A percentile compares a stretch with the other conserved stretches of the same genome.
phyloP scores from a whole-genome alignment of 805 yeast species.

The Wickerhamomyces xylosicus region DNA sequence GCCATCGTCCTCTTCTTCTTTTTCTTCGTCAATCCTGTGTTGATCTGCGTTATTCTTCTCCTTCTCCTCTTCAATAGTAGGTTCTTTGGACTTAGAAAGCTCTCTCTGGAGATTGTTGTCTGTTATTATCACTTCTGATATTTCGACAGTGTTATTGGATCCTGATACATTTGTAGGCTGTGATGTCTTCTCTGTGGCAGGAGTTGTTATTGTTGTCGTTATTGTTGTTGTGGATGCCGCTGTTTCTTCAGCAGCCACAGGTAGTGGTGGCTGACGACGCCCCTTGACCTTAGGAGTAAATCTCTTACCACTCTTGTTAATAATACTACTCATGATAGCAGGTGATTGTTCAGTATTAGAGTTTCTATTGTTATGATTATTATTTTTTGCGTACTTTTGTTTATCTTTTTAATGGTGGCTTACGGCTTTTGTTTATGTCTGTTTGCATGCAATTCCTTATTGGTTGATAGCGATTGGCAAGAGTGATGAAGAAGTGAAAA shows the following conservation, averaged over 20 bases:
- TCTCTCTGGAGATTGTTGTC: background rate
- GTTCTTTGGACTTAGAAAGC: constrained; percentile 4
- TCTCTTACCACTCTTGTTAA: constrained; percentile 45
- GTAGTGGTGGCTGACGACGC: too few relatives aligned
- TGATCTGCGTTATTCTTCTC: too few relatives aligned
- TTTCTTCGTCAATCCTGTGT: constrained; percentile 4
- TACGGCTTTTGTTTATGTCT: too few relatives aligned
- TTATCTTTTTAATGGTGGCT: too few relatives aligned
- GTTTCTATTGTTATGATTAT: too few relatives aligned
- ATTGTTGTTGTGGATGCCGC: constrained; percentile 17
- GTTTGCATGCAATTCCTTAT: too few relatives aligned
- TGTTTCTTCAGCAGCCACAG: constrained; percentile 19
- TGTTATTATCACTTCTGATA: background rate
- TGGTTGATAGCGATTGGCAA: too few relatives aligned
- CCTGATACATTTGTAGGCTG: background rate
- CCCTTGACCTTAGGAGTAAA: constrained; percentile 51
- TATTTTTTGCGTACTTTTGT: too few relatives aligned
- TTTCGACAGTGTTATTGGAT: background rate
- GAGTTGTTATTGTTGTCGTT: constrained; percentile 8
- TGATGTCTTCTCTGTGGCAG: background rate
- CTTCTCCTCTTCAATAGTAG: constrained; percentile 1
- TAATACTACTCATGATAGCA: background rate
- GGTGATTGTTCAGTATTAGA: background rate
- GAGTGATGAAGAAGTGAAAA: too few relatives aligned
- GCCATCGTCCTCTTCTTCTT: constrained; percentile 10